phyloP scores from a whole-genome alignment of 78 protist species.

The Planoprotostelium fungivorum region DNA sequence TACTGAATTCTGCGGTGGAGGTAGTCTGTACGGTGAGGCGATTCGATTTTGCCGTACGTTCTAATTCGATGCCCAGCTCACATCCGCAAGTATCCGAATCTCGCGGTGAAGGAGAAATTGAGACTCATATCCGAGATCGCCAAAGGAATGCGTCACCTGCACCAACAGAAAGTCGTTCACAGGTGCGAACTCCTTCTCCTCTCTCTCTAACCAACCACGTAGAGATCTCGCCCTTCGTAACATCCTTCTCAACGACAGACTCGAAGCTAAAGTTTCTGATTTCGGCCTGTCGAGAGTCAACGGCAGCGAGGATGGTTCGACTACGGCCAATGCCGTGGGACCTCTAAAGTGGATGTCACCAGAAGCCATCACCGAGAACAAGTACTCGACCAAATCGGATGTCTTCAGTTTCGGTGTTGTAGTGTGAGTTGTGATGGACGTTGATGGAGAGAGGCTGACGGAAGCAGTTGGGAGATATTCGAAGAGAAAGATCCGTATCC shows the following conservation, averaged over 20 bases:
- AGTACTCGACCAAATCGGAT: neutral
- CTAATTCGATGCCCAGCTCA: too few relatives aligned
- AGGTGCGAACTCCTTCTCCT: too few relatives aligned
- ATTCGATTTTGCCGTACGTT: too few relatives aligned
- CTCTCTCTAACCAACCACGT: too few relatives aligned
- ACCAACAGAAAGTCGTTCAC: constrained; percentile 31
- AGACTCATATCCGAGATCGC: constrained; percentile 72
- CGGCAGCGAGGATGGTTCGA: neutral
- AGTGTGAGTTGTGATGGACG: neutral
- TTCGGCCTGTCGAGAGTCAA: neutral
- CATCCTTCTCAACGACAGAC: neutral
- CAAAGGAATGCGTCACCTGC: constrained; percentile 79
- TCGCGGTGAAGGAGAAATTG: too few relatives aligned
- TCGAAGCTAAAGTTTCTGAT: neutral
- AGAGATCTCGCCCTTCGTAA: neutral
- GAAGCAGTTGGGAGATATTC: too few relatives aligned
- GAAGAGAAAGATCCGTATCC: neutral
- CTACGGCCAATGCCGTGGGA: neutral
- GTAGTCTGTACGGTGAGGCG: neutral
- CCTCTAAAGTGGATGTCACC: neutral
- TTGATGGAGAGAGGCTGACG: too few relatives aligned
- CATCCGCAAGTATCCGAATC: neutral
- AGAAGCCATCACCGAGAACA: neutral
- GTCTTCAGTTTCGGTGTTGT: neutral
- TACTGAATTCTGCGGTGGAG: neutral